Conservation (phyloP, 2,329 filamentous ascomycete species). For the Tolypocladium pustulatum region DNA sequence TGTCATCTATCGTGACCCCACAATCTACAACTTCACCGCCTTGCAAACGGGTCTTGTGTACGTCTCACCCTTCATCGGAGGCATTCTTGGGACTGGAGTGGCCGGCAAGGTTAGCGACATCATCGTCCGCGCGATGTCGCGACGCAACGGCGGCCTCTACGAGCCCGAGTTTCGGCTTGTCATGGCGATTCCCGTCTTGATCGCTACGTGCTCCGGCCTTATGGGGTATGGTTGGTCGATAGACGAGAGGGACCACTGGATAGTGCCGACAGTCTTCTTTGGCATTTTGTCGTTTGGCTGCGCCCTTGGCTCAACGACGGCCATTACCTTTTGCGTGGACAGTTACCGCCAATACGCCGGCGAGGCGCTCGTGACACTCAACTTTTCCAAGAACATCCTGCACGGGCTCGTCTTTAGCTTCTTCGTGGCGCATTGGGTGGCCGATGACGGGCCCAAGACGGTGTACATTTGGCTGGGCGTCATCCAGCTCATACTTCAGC, state of each 20-base stretch:
- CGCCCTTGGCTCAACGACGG: slow-evolving; percentile 77
- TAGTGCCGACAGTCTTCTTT: slow-evolving; percentile 89
- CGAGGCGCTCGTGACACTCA: slow-evolving; percentile 87
- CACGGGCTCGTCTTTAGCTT: slow-evolving; percentile 83
- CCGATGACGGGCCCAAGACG: slow-evolving; percentile 59
- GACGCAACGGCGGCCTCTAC: slow-evolving; percentile 84
- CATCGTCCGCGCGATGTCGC: slow-evolving; percentile 71
- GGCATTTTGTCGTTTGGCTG: slow-evolving; percentile 88
- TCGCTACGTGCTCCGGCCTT: slow-evolving; percentile 73
- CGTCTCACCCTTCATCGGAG: slow-evolving; percentile 80
- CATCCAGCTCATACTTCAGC: slow-evolving; percentile 68
- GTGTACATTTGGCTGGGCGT: slow-evolving; percentile 78
- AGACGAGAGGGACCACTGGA: slow-evolving; percentile 64
- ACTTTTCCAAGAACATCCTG: slow-evolving; percentile 88
- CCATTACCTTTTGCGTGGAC: slow-evolving; percentile 91
- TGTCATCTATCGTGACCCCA: slow-evolving; percentile 60
- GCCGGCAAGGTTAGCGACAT: slow-evolving; percentile 81
- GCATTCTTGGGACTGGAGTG: slow-evolving; percentile 81
- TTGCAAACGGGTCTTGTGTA: slow-evolving; percentile 80
- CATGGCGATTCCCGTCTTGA: slow-evolving; percentile 71
- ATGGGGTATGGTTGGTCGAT: slow-evolving; percentile 98
- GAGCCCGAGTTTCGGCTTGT: slow-evolving; percentile 88
- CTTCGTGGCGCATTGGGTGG: slow-evolving; percentile 80
- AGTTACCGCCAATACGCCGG: slow-evolving; percentile 89
- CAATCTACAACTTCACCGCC: slow-evolving; percentile 69